Conservation (phyloP, 169 alveolate genomes). For the Cryptosporidium andersoni region DNA sequence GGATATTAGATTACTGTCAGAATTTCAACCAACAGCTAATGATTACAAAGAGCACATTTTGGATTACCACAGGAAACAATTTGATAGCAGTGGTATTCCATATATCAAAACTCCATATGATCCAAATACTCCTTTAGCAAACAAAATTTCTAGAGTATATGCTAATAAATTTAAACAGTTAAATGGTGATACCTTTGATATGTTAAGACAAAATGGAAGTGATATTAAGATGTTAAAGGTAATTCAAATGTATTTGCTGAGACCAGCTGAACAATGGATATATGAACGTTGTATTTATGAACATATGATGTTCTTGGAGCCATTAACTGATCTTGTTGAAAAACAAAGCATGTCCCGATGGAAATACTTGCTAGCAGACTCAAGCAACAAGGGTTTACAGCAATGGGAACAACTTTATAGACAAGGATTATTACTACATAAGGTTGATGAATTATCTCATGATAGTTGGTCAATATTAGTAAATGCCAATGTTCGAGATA, state of each 20-base stretch:
- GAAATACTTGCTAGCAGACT: slow-evolving; percentile 65
- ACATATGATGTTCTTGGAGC: slow-evolving; percentile 56
- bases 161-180: slow-evolving; percentile 44
- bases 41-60: slow-evolving; percentile 66
- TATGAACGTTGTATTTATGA: slow-evolving; percentile 62
- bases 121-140: slow-evolving; percentile 61
- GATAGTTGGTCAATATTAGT: slow-evolving; percentile 70
- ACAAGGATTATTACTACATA: slow-evolving; percentile 56
- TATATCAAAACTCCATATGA: slow-evolving; percentile 66
- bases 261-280: slow-evolving; percentile 71
- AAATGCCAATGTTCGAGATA: slow-evolving; percentile 68
- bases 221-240: slow-evolving; percentile 55
- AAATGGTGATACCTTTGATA: slow-evolving; percentile 51
- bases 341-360: slow-evolving; percentile 66
- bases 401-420: slow-evolving; percentile 69
- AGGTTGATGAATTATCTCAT: slow-evolving; percentile 65
- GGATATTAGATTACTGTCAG: slow-evolving; percentile 59
- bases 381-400: slow-evolving; percentile 44
- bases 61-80: slow-evolving; percentile 67
- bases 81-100: slow-evolving; percentile 70
- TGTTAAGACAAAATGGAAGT: slow-evolving; percentile 33
- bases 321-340: slow-evolving; percentile 59
- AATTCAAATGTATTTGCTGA: slow-evolving; percentile 56
- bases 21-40: slow-evolving; percentile 67
- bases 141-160: slow-evolving; percentile 55